phyloP scores from a whole-genome alignment of 805 yeast species.

The Lipomyces spencermartinsiae region DNA sequence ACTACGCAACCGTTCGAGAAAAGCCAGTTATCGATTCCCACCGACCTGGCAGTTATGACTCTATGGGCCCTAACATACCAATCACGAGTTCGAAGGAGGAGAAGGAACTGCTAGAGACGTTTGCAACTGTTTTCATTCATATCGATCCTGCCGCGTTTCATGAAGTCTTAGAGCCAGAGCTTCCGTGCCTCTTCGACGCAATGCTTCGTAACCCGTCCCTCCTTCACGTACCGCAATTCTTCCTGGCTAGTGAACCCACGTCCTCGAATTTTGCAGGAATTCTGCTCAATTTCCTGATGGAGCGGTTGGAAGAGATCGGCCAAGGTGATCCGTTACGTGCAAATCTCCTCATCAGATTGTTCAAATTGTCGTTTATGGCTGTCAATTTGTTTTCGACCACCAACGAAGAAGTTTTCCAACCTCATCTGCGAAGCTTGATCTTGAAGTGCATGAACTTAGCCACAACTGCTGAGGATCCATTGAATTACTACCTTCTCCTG shows the following conservation, averaged over 20 bases:
- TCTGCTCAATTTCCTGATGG: constrained; percentile 73
- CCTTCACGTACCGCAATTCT: constrained; percentile 90
- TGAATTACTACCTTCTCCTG: constrained; percentile 84
- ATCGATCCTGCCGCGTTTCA: constrained; percentile 95
- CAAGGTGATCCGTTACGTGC: constrained; percentile 77
- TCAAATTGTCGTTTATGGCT: constrained; percentile 94
- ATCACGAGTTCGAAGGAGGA: constrained; percentile 90
- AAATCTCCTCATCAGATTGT: constrained; percentile 80
- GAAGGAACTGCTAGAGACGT: constrained; percentile 92
- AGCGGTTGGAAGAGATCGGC: constrained; percentile 78
- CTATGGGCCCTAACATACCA: constrained; percentile 81
- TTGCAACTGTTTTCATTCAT: constrained; percentile 91
- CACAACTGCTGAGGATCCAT: constrained; percentile 87
- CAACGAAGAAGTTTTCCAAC: constrained; percentile 86
- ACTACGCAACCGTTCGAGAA: constrained; percentile 61
- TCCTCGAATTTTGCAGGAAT: constrained; percentile 91
- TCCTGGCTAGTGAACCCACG: constrained; percentile 91
- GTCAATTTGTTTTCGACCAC: constrained; percentile 85
- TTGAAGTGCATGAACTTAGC: constrained; percentile 78
- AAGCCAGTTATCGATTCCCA: constrained; percentile 43
- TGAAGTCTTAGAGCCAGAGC: constrained; percentile 83
- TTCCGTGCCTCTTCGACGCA: constrained; percentile 75
- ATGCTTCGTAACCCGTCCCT: constrained; percentile 84
- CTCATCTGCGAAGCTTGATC: constrained; percentile 84
- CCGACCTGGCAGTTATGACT: constrained; percentile 52